phyloP scores from a whole-genome alignment of 2,329 filamentous ascomycete species.

The Fusarium nodosum region DNA sequence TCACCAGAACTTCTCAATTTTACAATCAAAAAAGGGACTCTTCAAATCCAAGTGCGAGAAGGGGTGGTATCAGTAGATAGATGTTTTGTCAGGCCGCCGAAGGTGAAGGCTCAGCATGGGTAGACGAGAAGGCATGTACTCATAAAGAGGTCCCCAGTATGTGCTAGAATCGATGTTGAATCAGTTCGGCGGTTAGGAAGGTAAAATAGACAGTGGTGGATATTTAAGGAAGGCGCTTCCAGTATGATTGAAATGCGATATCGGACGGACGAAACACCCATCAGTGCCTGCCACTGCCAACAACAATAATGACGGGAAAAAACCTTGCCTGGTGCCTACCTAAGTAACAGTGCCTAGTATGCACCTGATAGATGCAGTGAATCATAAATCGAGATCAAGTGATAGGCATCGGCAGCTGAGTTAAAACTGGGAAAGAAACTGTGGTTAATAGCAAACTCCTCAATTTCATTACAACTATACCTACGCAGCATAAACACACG shows the following conservation, averaged over 20 bases:
- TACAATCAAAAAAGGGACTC: conserved; percentile 15
- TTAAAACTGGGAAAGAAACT: neutral
- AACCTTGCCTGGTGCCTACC: neutral
- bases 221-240: neutral
- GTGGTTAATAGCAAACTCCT: neutral
- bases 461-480: conserved; percentile 8
- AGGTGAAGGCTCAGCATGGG: neutral
- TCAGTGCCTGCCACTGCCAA: conserved; percentile 21
- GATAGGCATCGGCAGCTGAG: neutral
- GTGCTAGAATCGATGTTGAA: neutral
- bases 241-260: conserved; percentile 1
- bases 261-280: neutral
- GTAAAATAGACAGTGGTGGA: neutral
- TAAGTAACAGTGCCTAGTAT: neutral
- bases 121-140: neutral
- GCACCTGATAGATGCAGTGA: neutral
- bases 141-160: neutral
- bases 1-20: conserved; percentile 17
- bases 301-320: neutral
- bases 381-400: neutral
- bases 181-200: neutral
- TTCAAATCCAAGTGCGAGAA: conserved; percentile 13
- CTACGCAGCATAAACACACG: conserved; percentile 31
- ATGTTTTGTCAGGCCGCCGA: neutral
- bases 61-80: neutral